A percentile compares a stretch with the other conserved stretches of the same genome.
Evolutionary conservation across 108 stramenopile species (phyloP).

Genomic region (Cylindrotheca closterium): DNA sequence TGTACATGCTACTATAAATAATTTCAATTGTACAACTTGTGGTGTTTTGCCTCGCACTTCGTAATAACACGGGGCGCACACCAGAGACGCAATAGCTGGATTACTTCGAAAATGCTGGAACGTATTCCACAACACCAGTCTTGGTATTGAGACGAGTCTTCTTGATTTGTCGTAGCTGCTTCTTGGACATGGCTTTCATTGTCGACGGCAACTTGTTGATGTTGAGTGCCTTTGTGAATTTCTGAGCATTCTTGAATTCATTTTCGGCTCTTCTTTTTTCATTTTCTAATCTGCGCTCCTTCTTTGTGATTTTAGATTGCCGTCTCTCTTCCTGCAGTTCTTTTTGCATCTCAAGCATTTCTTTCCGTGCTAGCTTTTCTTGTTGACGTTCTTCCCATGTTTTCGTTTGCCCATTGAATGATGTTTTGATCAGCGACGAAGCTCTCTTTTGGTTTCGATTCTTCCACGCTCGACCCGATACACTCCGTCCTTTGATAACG

Average conservation of each 20-base stretch:
- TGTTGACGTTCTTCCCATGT: conserved; percentile 55
- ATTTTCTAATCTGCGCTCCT: conserved; percentile 78
- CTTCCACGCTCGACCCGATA: conserved; percentile 80
- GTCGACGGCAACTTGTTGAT: conserved; percentile 58
- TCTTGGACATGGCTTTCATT: conserved; percentile 95
- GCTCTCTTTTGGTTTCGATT: conserved; percentile 83
- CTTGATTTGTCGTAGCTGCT: conserved; percentile 93
- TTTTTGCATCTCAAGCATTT: conserved; percentile 49
- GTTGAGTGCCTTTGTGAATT: conserved; percentile 60
- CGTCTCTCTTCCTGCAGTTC: conserved; percentile 61
- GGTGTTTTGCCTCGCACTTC: too few species aligned
- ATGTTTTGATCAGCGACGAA: conserved; percentile 67
- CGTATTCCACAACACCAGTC: conserved; percentile 91
- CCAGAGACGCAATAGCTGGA: background rate
- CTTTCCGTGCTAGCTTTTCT: conserved; percentile 38
- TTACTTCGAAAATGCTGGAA: conserved; percentile 82
- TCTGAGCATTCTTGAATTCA: conserved; percentile 72
- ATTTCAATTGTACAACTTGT: too few species aligned
- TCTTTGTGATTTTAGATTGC: conserved; percentile 44
- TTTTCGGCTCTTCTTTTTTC: conserved; percentile 79
- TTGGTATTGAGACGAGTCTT: conserved; percentile 92
- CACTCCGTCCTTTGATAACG: conserved; percentile 61
- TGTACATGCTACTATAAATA: too few species aligned
- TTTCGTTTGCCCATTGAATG: conserved; percentile 55
- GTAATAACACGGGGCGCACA: too few species aligned